phyloP scores from a whole-genome alignment of 2,329 filamentous ascomycete species.

The Neofusicoccum umdonicola region DNA sequence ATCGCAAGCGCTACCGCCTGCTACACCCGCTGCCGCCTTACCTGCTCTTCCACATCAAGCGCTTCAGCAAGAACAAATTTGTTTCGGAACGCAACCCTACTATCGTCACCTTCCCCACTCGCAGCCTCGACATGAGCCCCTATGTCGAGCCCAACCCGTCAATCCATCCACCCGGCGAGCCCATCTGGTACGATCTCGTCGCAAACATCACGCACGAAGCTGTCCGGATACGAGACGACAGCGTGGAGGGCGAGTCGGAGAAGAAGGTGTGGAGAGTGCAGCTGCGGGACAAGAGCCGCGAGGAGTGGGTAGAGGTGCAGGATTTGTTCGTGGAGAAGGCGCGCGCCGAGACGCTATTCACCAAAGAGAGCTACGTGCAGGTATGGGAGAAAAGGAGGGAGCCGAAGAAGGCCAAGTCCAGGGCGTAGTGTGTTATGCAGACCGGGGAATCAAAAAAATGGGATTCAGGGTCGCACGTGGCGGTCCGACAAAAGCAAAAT shows the following conservation, averaged over 20 bases:
- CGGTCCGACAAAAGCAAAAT: neutral
- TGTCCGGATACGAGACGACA: conserved; percentile 72
- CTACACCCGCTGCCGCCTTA: conserved; percentile 89
- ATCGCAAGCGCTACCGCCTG: conserved; percentile 84
- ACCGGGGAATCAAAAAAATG: neutral
- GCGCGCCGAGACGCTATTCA: conserved; percentile 83
- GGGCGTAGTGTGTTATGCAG: neutral
- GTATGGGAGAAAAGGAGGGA: conserved; percentile 84
- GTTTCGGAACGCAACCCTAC: conserved; percentile 94
- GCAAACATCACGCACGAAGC: conserved; percentile 91
- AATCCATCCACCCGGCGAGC: conserved; percentile 69
- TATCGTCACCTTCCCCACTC: conserved; percentile 91
- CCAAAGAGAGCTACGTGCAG: conserved; percentile 92
- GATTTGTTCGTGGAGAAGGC: conserved; percentile 91
- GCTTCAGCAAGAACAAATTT: conserved; percentile 96
- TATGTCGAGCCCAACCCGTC: conserved; percentile 86
- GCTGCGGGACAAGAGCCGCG: conserved; percentile 73
- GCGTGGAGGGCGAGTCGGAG: conserved; percentile 84
- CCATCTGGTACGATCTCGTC: conserved; percentile 91
- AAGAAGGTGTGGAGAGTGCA: conserved; percentile 96
- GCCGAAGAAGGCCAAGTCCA: conserved; percentile 40
- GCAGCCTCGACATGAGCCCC: conserved; percentile 79
- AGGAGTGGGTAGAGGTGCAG: conserved; percentile 91
- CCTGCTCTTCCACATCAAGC: conserved; percentile 92
- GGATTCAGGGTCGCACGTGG: neutral